Conservation (phyloP, 2,329 filamentous ascomycete genomes). For the Clathrospora elynae region DNA sequence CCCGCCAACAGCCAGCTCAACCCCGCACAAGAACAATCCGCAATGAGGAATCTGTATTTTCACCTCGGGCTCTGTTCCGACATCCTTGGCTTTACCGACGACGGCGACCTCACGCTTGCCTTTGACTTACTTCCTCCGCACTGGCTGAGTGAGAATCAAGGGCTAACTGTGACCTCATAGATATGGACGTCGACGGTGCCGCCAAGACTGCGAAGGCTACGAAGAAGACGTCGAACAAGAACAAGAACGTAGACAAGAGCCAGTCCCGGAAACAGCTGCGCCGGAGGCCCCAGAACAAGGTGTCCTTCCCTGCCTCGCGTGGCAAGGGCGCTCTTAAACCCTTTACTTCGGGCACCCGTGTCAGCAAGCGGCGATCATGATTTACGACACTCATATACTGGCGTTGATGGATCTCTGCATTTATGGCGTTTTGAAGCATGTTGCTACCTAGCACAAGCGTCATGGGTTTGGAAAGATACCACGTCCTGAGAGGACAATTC, state of each 20-base stretch:
- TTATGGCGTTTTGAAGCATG: conserved; percentile 32
- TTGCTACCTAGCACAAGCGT: conserved; percentile 18
- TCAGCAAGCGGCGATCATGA: conserved; percentile 36
- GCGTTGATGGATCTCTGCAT: conserved; percentile 30
- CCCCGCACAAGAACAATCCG: conserved; percentile 21
- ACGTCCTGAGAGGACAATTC: conserved; percentile 21
- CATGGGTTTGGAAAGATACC: conserved; percentile 34
- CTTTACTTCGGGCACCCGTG: conserved; percentile 31
- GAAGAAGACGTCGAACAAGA: conserved; percentile 38
- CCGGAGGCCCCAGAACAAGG: conserved; percentile 48
- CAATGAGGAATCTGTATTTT: conserved; percentile 45
- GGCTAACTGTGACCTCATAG: conserved; percentile 43
- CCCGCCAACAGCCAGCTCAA: conserved; percentile 13
- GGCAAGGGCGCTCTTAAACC: conserved; percentile 46
- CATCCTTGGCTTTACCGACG: conserved; percentile 46
- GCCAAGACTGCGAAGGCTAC: conserved; percentile 25
- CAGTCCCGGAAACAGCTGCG: conserved; percentile 45
- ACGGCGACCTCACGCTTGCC: conserved; percentile 44
- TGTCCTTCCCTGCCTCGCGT: conserved; percentile 43
- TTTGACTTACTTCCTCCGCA: conserved; percentile 45
- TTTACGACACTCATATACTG: conserved; percentile 17
- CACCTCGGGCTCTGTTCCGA: conserved; percentile 48
- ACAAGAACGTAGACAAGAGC: conserved; percentile 42
- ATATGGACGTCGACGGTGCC: conserved; percentile 49
- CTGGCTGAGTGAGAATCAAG: conserved; percentile 38